Evolutionary conservation across 768 basidiomycete genomes (phyloP).

Genomic region (Sarcodon aspratus): DNA sequence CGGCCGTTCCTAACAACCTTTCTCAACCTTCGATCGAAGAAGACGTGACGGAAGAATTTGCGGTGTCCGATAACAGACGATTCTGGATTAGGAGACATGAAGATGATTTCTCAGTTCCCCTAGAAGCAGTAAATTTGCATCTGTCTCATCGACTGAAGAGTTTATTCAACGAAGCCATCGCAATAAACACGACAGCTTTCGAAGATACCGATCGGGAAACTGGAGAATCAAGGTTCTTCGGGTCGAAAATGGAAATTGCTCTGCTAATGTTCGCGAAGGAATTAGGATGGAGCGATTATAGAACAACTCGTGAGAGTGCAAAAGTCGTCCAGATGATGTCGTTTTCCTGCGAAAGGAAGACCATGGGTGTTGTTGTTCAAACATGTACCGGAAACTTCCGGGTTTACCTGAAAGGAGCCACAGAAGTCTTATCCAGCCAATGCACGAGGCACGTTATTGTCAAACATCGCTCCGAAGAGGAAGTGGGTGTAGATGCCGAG

Average conservation of each 20-base stretch:
- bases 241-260: conserved; percentile 94
- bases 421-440: conserved; percentile 79
- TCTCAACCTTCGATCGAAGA: conserved; percentile 3
- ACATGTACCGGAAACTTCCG: conserved; percentile 44
- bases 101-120: conserved; percentile 82
- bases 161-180: conserved; percentile 77
- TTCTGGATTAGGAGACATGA: conserved; percentile 29
- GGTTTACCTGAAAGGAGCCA: conserved; percentile 85
- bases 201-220: conserved; percentile 62
- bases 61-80: background rate
- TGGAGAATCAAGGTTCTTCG: conserved; percentile 57
- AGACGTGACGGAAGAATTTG: background rate
- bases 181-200: conserved; percentile 92
- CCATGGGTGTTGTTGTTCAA: conserved; percentile 85
- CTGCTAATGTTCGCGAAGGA: conserved; percentile 81
- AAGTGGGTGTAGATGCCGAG: conserved; percentile 3
- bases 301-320: conserved; percentile 45
- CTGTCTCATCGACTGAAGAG: conserved; percentile 48
- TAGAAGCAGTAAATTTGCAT: conserved; percentile 49
- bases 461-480: background rate
- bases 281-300: conserved; percentile 67
- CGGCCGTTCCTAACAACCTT: conserved; percentile 54
- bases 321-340: conserved; percentile 80
- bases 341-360: conserved; percentile 87
- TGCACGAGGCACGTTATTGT: conserved; percentile 71